Evolutionary conservation across 495 filamentous ascomycete genomes (phyloP), one percentile per base, ranked within the genome.

Genomic region (Cercophora sp.): DNA sequence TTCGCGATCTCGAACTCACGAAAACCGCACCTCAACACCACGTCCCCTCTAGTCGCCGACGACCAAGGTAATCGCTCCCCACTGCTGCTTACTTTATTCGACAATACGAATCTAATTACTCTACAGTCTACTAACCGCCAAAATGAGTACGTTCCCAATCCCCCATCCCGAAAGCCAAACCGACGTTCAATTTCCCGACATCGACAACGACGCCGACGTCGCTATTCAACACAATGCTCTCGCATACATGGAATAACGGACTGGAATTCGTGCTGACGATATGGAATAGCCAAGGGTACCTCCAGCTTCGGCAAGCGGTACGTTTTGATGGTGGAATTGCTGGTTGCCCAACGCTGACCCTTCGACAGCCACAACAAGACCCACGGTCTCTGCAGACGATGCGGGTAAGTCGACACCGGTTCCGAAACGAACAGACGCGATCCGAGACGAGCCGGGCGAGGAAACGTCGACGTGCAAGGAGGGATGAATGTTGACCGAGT

Each of bases 381-480:
- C 76, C 93, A 98, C 83, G 93, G 89, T 65, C 83, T 98, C 73
- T 98, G 93, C 88, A 85, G 94, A 82, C 94, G 93, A 76, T 98
- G 93, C 86, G 93, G 93, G 95, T 72, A 80, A 86, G 87, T 80
- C 29, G 54, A 57, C 22, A 15, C 37, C 35, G n/a, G n/a, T n/a
- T n/a, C n/a, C n/a, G n/a, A n/a, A n/a, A n/a, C n/a, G n/a, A n/a
- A n/a, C n/a, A n/a, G n/a, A n/a, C n/a, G n/a, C n/a, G n/a, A n/a
- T n/a, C n/a, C n/a, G n/a, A n/a, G n/a, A n/a, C n/a, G n/a, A n/a
- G n/a, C n/a, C 31, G 24, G n/a, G 41, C 11, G 31, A 43, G 42
- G 46, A 51, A 37, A 24, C 2, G 13, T 42, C 19, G 15, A 50
- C 47, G n/a, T n/a, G n/a, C n/a, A n/a, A 19, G n/a, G 32, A 40